Base-by-base conservation (phyloP, 2,329 filamentous ascomycete species). In the Tolypocladium guangdongense region DNA sequence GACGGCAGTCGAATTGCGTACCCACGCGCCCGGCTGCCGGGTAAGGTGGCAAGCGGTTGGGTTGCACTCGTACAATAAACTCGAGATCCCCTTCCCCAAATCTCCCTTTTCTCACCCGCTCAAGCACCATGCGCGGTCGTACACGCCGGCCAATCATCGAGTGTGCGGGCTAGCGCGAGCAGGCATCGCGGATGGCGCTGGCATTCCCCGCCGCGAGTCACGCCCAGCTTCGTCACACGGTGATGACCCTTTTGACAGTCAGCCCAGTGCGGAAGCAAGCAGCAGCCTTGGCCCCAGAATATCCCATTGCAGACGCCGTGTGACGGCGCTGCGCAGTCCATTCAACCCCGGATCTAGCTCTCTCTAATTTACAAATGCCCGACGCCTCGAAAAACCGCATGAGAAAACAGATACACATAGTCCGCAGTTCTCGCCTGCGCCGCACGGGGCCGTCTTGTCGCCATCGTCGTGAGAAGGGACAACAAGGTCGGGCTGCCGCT, bases 321-420 rank as follows among this genome's bases (percentile, higher is more conserved):
- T 53, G 46, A 45, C 56, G 36, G 37, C 22, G 46, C 47, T 32
- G 50, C 37, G 52, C 35, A 50, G 48, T 52, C 43, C 50, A 54
- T 56, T 50, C 45, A 57, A 46, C 36, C 18, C 54, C 36, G 14
- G 39, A 27, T 51, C 55, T 52, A 52, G 36, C 49, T 55, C 49
- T 55, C 49, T 58, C 55, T 58, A 55, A 56, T 45, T 58, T 22
- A 16, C 37, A 38, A 45, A 33, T 14, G 38, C 20, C 50, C 50
- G 38, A 51, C 50, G 50, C 50, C 50, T 32, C 14, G 24, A 30
- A 49, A 52, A 39, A 49, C 27, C 33, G 30, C 11, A 46, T 37
- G 16, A 36, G 46, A 49, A 20, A 47, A 36, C 50, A 53, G 36
- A 35, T 22, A 22, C 30, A 47, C 43, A 12, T 32, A 33, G 43